These are phyloP conservation scores for Fomitopsis serialis DNA, from an alignment of 768 basidiomycete genomes.

Conservation along the genomic window DNA sequence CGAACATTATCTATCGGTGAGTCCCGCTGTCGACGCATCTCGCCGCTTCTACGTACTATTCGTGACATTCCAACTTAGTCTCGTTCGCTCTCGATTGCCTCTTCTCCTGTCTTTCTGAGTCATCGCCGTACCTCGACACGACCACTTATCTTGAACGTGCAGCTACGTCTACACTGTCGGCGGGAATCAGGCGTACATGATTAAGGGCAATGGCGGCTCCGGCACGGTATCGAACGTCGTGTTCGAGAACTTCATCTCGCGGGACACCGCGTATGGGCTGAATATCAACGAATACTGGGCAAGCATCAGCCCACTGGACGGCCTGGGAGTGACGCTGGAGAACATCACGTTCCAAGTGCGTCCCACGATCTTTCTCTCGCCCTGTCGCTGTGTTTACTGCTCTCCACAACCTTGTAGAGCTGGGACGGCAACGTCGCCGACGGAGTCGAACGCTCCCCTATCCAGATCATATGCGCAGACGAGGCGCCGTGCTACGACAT, in stretches of 20 bases:
- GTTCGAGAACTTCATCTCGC: slow-evolving; percentile 23
- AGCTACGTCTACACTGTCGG: slow-evolving; percentile 24
- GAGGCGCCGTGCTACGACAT: slow-evolving; percentile 23
- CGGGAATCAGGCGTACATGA: slow-evolving; percentile 27
- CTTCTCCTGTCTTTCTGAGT: too few species aligned
- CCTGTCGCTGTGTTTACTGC: neutral
- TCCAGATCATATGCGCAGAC: slow-evolving; percentile 22
- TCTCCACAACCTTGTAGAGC: slow-evolving; percentile 18
- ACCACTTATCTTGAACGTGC: neutral
- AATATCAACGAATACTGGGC: slow-evolving; percentile 26
- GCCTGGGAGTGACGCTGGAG: slow-evolving; percentile 21
- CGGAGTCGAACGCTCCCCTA: slow-evolving; percentile 20
- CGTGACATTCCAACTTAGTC: neutral
- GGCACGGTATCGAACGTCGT: slow-evolving; percentile 23
- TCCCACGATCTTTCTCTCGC: too few species aligned
- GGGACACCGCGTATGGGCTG: slow-evolving; percentile 24
- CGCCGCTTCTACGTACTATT: neutral
- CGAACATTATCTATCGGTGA: slow-evolving; percentile 19
- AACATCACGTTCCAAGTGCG: slow-evolving; percentile 24
- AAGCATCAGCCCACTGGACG: slow-evolving; percentile 14
- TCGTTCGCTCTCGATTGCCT: too few species aligned
- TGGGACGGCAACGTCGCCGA: slow-evolving; percentile 24
- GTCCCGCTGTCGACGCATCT: neutral
- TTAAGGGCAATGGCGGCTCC: slow-evolving; percentile 21
- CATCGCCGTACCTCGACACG: neutral